Base-by-base conservation (phyloP, 2,329 filamentous ascomycete species). In the Xylaria sp. region DNA sequence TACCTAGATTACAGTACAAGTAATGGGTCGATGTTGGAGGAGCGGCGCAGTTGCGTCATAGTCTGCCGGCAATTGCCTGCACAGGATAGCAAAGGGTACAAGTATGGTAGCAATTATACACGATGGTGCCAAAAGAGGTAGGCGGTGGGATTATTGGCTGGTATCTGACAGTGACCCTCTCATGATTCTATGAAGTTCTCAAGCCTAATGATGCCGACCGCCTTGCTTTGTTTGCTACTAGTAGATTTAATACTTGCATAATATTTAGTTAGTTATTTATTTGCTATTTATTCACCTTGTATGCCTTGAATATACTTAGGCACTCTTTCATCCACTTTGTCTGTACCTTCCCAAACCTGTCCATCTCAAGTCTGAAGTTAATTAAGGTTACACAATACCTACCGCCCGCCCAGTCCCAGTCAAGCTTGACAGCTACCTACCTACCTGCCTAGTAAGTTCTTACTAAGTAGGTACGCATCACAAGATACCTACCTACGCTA, bases 71-170 rank as follows among this genome's bases (percentile, higher is more conserved):
- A 55, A 42, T 48, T 21, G 5, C 10, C 47, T 21, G 12, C 21
- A 50, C 9, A 35, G 32, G 8, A 35, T 10, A n/a, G 5, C 23
- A 63, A 37, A 53, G 23, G 53, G 18, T 32, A 32, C 44, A 5
- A 18, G 25, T n/a, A 51, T 55, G 12, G 4, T 27, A 44, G 16
- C 21, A 2, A 16, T n/a, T n/a, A n/a, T n/a, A n/a, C n/a, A n/a
- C n/a, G 29, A 23, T n/a, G 5, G 16, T 62, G 44, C 66, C 25
- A 16, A 64, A 70, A 69, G 29, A 13, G 63, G 69, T 47, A 70
- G 53, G 69, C 69, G 69, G 69, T 69, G 63, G 66, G 55, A 66
- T 53, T 69, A 37, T 70, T 63, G 18, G 47, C 44, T 5, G 2
- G 48, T 63, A 55, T 37, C 57, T 60, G 53, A 69, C 67, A 35